These are phyloP conservation scores for Nicotiana obtusifolia DNA, from an alignment of 257 asterid genomes.

Conservation along the genomic window DNA sequence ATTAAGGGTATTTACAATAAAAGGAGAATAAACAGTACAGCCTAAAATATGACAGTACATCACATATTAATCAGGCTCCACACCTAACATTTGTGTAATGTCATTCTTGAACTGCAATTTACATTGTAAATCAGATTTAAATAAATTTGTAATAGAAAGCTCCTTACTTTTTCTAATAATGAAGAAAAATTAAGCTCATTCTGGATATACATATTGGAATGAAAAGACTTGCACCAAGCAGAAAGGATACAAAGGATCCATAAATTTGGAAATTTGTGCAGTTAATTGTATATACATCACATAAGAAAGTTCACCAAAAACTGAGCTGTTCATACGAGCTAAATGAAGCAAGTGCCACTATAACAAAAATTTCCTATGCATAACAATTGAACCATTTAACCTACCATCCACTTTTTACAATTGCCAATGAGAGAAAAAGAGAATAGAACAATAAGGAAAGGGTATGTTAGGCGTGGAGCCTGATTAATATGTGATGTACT, in stretches of 20 bases:
- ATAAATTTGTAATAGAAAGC: not conserved
- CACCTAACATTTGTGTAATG: no score
- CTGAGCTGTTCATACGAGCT: not conserved
- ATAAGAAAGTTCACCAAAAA: not conserved
- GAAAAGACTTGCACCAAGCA: not conserved
- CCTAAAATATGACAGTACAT: no score
- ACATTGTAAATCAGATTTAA: not conserved
- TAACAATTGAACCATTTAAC: not conserved
- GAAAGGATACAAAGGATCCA: not conserved
- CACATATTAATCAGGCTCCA: no score
- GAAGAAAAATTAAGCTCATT: not conserved
- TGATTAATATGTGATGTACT: no score
- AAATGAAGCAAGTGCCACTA: not conserved
- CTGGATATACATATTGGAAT: not conserved
- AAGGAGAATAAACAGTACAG: no score
- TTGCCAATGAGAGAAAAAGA: slow-evolving; percentile 1
- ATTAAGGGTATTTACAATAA: no score
- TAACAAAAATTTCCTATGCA: not conserved
- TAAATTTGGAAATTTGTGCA: not conserved
- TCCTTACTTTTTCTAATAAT: not conserved
- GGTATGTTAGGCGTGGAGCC: no score
- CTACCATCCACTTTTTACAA: slow-evolving; percentile 7
- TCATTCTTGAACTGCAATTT: not conserved
- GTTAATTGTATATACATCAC: not conserved
- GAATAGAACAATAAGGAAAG: not conserved